Evolutionary conservation across 306 rosid species (phyloP), one percentile per base, ranked within the genome.

Genomic region (Rosa lucieae): DNA sequence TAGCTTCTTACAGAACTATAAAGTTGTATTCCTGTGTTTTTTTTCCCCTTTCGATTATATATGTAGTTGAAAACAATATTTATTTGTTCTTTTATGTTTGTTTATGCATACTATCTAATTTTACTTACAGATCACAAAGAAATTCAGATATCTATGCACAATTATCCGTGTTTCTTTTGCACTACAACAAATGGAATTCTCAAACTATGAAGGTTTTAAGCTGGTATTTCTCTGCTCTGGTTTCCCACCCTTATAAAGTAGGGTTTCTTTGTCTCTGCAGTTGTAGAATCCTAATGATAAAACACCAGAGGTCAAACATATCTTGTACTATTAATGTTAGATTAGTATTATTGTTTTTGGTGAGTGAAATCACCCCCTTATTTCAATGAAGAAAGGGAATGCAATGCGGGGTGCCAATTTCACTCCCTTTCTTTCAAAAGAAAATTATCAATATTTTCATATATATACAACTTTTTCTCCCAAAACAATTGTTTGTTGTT

Each of bases 91-190:
- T 21, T 37, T 79, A 29, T 58, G 47, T 39, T 18, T n/a, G 29
- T 62, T 26, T 46, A n/a, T 72, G 3, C 14, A 6, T 67, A 58
- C 21, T 61, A 70, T 59, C 35, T 53, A 32, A 37, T 32, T 18
- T 63, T 17, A 6, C 32, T 37, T 18, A n/a, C 80, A 85, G 88
- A 63, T 59, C 5, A 78, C 66, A 63, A 72, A 79, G 82, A 82
- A 80, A 62, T 82, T 85, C 82, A 68, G 62, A 55, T 72, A 51
- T 79, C 84, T 85, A n/a, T 79, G 86, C 77, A 84, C 84, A 49
- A 79, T 82, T 35, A 3, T 85, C 78, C 80, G 86, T 37, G 39
- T 82, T 8, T 82, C 84, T 56, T 78, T 73, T 37, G 86, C 84
- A 47, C 52, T 79, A 21, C 78, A 80, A 77, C 78, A 71, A 17